phyloP scores from a whole-genome alignment of 164 flowering plant genomes.

The Aristolochia contorta region DNA sequence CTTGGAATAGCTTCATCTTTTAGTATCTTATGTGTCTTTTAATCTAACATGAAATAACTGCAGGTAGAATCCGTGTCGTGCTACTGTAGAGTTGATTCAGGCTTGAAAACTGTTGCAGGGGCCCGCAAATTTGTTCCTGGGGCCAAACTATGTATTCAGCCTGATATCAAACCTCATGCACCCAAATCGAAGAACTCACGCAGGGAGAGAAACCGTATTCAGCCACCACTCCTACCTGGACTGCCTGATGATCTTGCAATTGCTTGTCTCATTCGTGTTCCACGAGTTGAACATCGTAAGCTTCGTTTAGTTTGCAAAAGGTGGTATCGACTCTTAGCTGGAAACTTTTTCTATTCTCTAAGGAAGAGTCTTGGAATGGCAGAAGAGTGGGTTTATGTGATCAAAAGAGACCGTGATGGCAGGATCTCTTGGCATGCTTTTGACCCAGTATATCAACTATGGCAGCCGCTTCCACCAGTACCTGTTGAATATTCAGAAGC shows the following conservation, averaged over 20 bases:
- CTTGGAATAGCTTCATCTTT: not conserved
- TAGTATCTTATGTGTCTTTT: not conserved
- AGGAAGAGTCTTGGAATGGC: constrained; percentile 81
- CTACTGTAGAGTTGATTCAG: constrained; percentile 77
- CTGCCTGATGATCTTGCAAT: constrained; percentile 97
- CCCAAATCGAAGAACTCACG: constrained; percentile 59
- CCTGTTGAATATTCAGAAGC: constrained; percentile 80
- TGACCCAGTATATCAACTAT: constrained; percentile 75
- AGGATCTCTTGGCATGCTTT: constrained; percentile 92
- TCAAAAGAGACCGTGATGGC: constrained; percentile 91
- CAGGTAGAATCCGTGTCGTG: constrained; percentile 91
- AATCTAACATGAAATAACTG: constrained; percentile 13
- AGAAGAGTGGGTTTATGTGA: constrained; percentile 95
- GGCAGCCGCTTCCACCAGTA: constrained; percentile 96
- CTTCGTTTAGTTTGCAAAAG: constrained; percentile 90
- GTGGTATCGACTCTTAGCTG: constrained; percentile 76
- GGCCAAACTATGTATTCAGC: constrained; percentile 75
- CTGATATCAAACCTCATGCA: constrained; percentile 76
- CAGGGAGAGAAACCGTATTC: constrained; percentile 57
- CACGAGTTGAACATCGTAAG: constrained; percentile 82
- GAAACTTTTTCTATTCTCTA: constrained; percentile 78
- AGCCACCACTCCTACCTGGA: constrained; percentile 87
- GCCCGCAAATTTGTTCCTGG: constrained; percentile 88
- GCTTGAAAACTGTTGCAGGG: constrained; percentile 81
- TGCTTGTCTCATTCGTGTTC: constrained; percentile 87